phyloP scores from a whole-genome alignment of 73 alveolate species.

The Uronychia setigera region DNA sequence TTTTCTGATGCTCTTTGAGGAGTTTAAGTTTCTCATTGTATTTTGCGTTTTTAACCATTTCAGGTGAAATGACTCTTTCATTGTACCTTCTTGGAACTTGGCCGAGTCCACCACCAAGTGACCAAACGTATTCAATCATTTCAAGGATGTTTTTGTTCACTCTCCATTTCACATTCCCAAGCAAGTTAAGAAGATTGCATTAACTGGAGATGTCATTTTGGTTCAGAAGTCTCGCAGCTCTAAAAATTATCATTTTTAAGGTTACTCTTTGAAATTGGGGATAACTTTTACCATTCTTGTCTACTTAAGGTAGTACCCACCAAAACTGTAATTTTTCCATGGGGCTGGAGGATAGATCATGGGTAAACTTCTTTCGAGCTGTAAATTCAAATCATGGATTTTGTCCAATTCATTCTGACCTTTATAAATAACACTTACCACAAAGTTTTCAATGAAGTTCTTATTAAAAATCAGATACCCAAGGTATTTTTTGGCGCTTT shows the following conservation, averaged over 20 bases:
- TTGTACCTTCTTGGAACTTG: conserved; percentile 76
- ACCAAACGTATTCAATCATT: conserved; percentile 80
- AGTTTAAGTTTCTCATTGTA: conserved; percentile 71
- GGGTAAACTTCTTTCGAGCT: conserved; percentile 84
- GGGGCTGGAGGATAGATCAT: conserved; percentile 91
- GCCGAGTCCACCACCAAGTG: conserved; percentile 90
- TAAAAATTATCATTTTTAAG: background rate
- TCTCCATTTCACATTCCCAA: conserved; percentile 91
- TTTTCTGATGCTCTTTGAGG: conserved; percentile 76
- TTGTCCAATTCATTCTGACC: conserved; percentile 37
- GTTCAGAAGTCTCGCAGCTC: conserved; percentile 54
- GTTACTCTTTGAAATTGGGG: conserved; percentile 64
- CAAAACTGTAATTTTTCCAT: conserved; percentile 81
- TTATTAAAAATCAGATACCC: conserved; percentile 63
- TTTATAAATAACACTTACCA: conserved; percentile 27
- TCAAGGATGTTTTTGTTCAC: conserved; percentile 79
- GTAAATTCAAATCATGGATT: conserved; percentile 66
- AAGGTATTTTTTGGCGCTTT: conserved; percentile 39
- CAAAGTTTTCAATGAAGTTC: conserved; percentile 63
- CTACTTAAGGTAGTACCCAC: conserved; percentile 86
- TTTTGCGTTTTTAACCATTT: conserved; percentile 55
- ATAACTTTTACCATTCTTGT: conserved; percentile 72
- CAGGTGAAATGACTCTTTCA: conserved; percentile 76
- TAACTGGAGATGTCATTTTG: conserved; percentile 64
- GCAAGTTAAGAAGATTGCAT: conserved; percentile 66